phyloP scores from a whole-genome alignment of 2,329 filamentous ascomycete genomes.

The Ramularia endophylla region DNA sequence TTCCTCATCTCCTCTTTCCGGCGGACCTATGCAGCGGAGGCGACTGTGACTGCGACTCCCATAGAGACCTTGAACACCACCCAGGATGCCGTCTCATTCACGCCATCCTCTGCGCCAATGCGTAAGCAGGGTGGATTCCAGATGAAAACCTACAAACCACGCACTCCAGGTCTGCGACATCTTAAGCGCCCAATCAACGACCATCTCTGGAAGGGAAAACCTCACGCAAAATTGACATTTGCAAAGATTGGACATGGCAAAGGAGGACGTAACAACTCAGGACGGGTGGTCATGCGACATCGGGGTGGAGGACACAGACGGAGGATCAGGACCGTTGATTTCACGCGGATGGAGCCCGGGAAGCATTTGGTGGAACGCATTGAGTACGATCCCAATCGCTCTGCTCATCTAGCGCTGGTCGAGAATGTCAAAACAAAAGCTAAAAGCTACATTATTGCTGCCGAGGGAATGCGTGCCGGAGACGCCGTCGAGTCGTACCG shows the following conservation, averaged over 20 bases:
- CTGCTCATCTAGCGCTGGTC: constrained; percentile 84
- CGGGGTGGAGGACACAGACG: constrained; percentile 87
- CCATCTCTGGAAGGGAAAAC: constrained; percentile 91
- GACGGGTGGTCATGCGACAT: constrained; percentile 82
- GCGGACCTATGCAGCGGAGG: constrained; percentile 49
- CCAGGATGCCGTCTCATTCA: constrained; percentile 25
- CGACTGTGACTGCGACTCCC: constrained; percentile 9
- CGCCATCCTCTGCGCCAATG: constrained; percentile 31
- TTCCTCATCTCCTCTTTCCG: constrained; percentile 39
- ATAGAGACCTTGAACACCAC: constrained; percentile 21
- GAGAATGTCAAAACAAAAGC: constrained; percentile 66
- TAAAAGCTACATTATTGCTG: constrained; percentile 89
- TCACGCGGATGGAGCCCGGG: constrained; percentile 69
- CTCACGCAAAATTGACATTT: constrained; percentile 75
- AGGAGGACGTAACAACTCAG: constrained; percentile 85
- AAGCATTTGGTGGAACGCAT: constrained; percentile 87
- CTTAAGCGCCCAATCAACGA: constrained; percentile 89
- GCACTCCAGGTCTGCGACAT: constrained; percentile 88
- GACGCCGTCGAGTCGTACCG: constrained; percentile 91
- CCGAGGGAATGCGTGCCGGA: constrained; percentile 86
- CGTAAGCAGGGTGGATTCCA: constrained; percentile 37
- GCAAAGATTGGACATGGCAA: constrained; percentile 89
- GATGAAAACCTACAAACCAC: constrained; percentile 84
- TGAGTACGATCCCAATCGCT: constrained; percentile 91
- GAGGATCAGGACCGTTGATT: constrained; percentile 88